Percentiles rank a stretch among this genome's conserved stretches.
These are phyloP conservation scores for Potentilla sterilis DNA, from an alignment of 306 rosid species.

Conservation along the genomic window DNA sequence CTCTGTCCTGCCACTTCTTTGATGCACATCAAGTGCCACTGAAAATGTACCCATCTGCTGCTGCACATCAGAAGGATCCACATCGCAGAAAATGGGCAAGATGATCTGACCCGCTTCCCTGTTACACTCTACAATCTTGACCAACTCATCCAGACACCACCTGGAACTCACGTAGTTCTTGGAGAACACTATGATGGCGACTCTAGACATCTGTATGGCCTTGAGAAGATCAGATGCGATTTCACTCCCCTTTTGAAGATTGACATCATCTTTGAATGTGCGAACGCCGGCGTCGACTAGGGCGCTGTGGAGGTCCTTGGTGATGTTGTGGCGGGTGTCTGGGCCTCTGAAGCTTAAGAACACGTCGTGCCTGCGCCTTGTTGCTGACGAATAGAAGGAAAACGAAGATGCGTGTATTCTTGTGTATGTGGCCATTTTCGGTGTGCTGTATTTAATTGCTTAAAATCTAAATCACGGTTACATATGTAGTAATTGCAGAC, in stretches of 20 bases:
- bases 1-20: not conserved
- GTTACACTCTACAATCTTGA: slow-evolving; percentile 14
- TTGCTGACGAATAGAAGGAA: not conserved
- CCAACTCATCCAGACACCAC: slow-evolving; percentile 22
- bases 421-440: not conserved
- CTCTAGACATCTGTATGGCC: slow-evolving; percentile 14
- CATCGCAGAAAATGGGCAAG: slow-evolving; percentile 19
- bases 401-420: not conserved
- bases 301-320: not conserved
- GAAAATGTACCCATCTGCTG: slow-evolving; percentile 11
- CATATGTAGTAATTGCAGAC: too few species aligned
- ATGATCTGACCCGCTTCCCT: slow-evolving; percentile 1
- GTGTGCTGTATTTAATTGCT: too few species aligned
- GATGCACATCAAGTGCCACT: slow-evolving; percentile 8
- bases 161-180: slow-evolving; percentile 2
- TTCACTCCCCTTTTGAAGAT: not conserved
- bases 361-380: slow-evolving; percentile 8
- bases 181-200: slow-evolving; percentile 18
- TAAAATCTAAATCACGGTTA: too few species aligned
- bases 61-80: slow-evolving; percentile 6
- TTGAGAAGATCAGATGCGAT: slow-evolving; percentile 1
- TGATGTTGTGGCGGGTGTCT: slow-evolving; percentile 12
- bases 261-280: not conserved
- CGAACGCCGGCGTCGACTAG: not conserved
- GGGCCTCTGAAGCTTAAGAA: slow-evolving; percentile 15